phyloP scores from a whole-genome alignment of 2,329 filamentous ascomycete species.

The Sphaerulina populicola region DNA sequence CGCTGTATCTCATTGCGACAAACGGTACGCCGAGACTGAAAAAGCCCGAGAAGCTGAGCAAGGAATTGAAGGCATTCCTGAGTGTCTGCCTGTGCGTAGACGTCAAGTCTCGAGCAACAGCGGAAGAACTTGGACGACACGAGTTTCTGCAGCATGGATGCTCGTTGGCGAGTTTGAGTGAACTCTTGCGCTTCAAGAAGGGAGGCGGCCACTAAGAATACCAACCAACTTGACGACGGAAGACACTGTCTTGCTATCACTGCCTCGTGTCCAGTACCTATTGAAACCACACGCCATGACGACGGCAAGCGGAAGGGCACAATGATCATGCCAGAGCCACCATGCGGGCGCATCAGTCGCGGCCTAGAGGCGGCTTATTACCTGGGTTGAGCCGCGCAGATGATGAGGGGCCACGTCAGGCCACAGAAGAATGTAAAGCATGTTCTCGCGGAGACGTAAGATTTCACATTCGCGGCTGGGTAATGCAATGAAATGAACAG shows the following conservation, averaged over 20 bases:
- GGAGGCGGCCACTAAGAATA: slow-evolving; percentile 47
- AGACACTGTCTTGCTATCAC: not conserved
- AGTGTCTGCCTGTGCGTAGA: slow-evolving; percentile 95
- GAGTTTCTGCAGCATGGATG: slow-evolving; percentile 94
- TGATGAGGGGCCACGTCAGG: not conserved
- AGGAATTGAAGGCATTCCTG: slow-evolving; percentile 94
- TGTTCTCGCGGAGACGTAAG: slow-evolving; percentile 3
- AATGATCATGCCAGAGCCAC: not conserved
- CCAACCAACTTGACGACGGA: not conserved
- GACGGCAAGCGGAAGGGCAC: not conserved
- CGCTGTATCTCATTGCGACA: slow-evolving; percentile 92
- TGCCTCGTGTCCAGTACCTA: not conserved
- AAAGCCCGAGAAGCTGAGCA: slow-evolving; percentile 96
- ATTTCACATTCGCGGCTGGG: slow-evolving; percentile 11
- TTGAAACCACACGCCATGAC: not conserved
- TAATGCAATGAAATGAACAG: slow-evolving; percentile 1
- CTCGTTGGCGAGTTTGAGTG: slow-evolving; percentile 69
- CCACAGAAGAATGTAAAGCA: not conserved
- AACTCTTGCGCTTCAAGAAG: slow-evolving; percentile 75
- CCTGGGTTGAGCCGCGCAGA: not conserved
- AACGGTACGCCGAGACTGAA: slow-evolving; percentile 95
- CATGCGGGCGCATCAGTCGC: not conserved
- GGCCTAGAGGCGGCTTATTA: not conserved
- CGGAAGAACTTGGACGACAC: slow-evolving; percentile 78
- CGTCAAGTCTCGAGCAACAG: slow-evolving; percentile 86